Conservation (phyloP, 2,329 filamentous ascomycete genomes). For the Aschersonia sp. region DNA sequence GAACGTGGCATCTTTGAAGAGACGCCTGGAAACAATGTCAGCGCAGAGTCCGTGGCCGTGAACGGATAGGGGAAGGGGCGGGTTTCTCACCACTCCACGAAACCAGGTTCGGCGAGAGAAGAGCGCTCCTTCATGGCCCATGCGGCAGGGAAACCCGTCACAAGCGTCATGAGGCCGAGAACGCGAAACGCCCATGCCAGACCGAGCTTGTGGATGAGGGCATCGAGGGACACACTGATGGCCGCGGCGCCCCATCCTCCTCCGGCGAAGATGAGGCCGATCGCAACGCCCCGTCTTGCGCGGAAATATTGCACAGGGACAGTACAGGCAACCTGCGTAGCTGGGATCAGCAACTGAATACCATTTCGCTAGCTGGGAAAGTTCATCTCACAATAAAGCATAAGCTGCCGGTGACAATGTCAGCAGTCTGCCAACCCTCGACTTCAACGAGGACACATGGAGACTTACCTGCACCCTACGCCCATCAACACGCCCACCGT, state of each 20-base stretch:
- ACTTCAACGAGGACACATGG: neutral
- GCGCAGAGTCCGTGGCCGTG: neutral
- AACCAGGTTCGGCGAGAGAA: constrained; percentile 15
- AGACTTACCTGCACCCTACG: constrained; percentile 14
- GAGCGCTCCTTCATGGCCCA: constrained; percentile 12
- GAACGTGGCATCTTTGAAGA: constrained; percentile 36
- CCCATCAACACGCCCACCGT: constrained; percentile 18
- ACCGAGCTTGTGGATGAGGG: constrained; percentile 29
- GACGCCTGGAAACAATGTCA: neutral
- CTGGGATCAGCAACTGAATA: constrained; percentile 8
- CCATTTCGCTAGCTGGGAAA: no score
- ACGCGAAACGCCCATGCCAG: constrained; percentile 37
- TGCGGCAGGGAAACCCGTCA: constrained; percentile 39
- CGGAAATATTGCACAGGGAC: constrained; percentile 40
- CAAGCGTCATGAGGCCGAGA: constrained; percentile 34
- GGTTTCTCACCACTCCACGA: constrained; percentile 33
- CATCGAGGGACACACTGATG: constrained; percentile 33
- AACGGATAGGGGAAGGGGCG: constrained; percentile 1
- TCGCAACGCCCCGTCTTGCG: constrained; percentile 37
- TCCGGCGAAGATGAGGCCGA: constrained; percentile 37
- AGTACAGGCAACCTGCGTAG: constrained; percentile 23
- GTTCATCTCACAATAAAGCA: constrained; percentile 21
- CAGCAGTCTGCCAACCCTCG: neutral
- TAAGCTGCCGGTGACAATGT: constrained; percentile 8
- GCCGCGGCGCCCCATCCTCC: constrained; percentile 42